phyloP scores from a whole-genome alignment of 1,284 basidiomycete genomes.

The Boletellus deceptivus region DNA sequence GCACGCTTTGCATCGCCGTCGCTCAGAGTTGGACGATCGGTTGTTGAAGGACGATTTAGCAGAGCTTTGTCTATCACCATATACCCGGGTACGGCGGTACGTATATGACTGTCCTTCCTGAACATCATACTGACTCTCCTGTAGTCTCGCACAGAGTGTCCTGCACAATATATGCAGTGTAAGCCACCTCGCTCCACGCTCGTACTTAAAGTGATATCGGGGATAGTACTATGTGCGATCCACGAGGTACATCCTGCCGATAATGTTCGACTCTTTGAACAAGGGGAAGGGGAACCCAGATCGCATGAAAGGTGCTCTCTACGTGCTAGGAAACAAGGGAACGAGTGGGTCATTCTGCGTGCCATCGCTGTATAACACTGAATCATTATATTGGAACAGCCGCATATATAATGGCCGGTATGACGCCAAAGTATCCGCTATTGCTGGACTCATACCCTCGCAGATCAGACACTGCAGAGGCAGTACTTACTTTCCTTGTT shows the following conservation, averaged over 20 bases:
- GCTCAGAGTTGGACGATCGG: conserved; percentile 79
- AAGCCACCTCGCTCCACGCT: conserved; percentile 27
- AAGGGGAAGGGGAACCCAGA: conserved; percentile 86
- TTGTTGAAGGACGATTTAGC: conserved; percentile 73
- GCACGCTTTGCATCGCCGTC: conserved; percentile 77
- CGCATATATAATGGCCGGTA: conserved; percentile 64
- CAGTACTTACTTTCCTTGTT: conserved; percentile 73
- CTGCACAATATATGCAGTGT: conserved; percentile 69
- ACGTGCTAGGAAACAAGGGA: conserved; percentile 80
- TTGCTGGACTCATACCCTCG: conserved; percentile 13
- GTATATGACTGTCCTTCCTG: conserved; percentile 11
- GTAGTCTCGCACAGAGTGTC: conserved; percentile 72
- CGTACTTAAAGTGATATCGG: conserved; percentile 4
- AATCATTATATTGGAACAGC: conserved; percentile 36
- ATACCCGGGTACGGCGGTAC: conserved; percentile 75
- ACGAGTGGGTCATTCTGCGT: conserved; percentile 43
- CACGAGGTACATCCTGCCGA: conserved; percentile 62
- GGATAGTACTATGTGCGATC: conserved; percentile 79
- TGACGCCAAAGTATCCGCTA: conserved; percentile 13
- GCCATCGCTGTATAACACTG: conserved; percentile 2
- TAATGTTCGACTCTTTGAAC: conserved; percentile 68
- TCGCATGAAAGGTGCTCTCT: conserved; percentile 93
- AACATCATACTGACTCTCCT: conserved; percentile 4
- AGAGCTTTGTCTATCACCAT: conserved; percentile 84
- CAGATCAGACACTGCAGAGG: conserved; percentile 68